These are phyloP conservation scores for Solanum ossicruentum DNA, from an alignment of 257 asterid genomes.

Conservation along the genomic window DNA sequence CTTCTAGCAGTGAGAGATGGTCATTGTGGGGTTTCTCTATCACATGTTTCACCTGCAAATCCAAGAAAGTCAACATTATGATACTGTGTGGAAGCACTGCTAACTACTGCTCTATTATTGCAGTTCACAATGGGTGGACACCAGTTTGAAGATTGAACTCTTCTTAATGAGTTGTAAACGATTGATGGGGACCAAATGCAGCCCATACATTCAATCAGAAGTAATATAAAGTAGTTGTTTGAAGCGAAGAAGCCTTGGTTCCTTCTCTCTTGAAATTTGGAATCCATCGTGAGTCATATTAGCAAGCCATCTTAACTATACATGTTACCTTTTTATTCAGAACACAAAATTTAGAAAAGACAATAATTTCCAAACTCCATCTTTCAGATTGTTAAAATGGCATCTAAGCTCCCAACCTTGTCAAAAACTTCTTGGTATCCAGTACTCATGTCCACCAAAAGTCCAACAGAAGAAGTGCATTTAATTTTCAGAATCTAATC, in stretches of 20 bases:
- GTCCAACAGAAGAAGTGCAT: background rate
- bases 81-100: background rate
- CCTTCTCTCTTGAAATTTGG: background rate
- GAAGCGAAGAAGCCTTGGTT: background rate
- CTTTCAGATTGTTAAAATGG: background rate
- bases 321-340: background rate
- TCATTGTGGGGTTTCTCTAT: slow-evolving; percentile 93
- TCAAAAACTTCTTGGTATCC: background rate
- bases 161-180: background rate
- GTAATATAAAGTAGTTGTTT: background rate
- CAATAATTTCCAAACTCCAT: background rate
- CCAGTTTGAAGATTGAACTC: background rate
- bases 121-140: background rate
- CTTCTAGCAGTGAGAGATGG: slow-evolving; percentile 95
- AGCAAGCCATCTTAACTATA: background rate
- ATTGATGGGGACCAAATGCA: background rate
- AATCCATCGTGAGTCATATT: background rate
- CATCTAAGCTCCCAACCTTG: background rate
- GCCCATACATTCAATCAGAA: background rate
- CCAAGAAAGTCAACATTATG: slow-evolving; percentile 1
- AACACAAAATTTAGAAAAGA: background rate
- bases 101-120: background rate
- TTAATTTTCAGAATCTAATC: background rate
- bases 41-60: slow-evolving; percentile 70
- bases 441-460: background rate